Percentiles rank a stretch among this genome's conserved stretches.
phyloP scores from a whole-genome alignment of 495 filamentous ascomycete species.

The Trichoderma gamsii region DNA sequence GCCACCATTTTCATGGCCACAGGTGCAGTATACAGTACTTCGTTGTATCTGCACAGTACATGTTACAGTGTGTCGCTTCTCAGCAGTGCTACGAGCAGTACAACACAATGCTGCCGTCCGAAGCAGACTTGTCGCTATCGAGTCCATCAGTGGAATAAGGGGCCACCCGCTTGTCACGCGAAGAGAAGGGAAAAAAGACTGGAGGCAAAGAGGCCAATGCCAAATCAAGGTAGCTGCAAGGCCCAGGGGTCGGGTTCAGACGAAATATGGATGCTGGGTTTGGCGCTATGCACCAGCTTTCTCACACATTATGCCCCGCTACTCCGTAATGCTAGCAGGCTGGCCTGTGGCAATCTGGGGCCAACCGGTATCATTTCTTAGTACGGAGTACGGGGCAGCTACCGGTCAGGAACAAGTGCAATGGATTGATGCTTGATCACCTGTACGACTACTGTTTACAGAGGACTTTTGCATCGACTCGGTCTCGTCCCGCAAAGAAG shows the following conservation, averaged over 20 bases:
- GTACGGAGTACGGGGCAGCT: slow-evolving; percentile 2
- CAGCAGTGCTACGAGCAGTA: not conserved
- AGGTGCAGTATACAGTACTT: too few relatives aligned
- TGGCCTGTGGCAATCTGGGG: not conserved
- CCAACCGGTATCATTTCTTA: not conserved
- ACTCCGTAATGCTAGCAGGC: not conserved
- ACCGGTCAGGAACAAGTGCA: not conserved
- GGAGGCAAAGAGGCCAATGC: not conserved
- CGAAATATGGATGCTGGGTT: not conserved
- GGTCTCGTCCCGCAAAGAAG: too few relatives aligned
- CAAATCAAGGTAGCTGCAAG: not conserved
- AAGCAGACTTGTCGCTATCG: not conserved
- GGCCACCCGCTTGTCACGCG: not conserved
- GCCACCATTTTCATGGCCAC: not conserved
- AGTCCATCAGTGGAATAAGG: not conserved
- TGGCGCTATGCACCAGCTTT: not conserved
- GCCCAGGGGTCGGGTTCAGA: not conserved
- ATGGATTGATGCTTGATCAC: too few relatives aligned
- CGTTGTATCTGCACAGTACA: not conserved
- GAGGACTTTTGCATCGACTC: too few relatives aligned
- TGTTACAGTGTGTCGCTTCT: not conserved
- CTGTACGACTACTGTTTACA: too few relatives aligned
- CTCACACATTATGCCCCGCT: not conserved
- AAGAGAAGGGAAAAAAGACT: not conserved
- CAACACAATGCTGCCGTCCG: not conserved